Evolutionary conservation across 1,284 basidiomycete genomes (phyloP), one percentile per base, ranked within the genome.

Genomic region (Sphaerobolus stellatus): DNA sequence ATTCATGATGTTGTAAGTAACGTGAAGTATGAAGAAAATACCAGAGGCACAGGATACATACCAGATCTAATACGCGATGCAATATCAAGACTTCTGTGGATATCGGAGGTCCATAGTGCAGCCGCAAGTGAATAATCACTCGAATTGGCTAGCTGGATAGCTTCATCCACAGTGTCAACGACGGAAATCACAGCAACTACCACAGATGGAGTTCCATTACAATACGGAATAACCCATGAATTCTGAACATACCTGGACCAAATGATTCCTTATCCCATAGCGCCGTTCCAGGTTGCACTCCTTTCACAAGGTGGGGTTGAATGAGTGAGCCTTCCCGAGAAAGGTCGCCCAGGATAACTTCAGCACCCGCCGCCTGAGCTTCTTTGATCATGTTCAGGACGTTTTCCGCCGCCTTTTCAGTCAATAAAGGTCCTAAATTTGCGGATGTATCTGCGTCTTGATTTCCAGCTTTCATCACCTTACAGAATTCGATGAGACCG

Each of bases 51-150:
- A n/a, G n/a, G n/a, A 31, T n/a, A 57, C 68, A 47, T 34, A 81
- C 80, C 77, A 56, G 76, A 67, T 30, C 71, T 74, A 41, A 87
- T 75, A 3, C 76, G 70, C 20, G 70, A 67, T 13, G 81, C 79
- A 5, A 85, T 71, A 8, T 75, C 64, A 52, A 80, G 68, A 2
- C 77, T 82, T 13, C 28, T 43, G 8, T 36, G 18, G n/a, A n/a
- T n/a, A n/a, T n/a, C n/a, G n/a, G n/a, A n/a, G n/a, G 83, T 81
- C 81, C 83, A 87, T 7, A 87, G 58, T 1, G 74, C 68, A 0
- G 82, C 76, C 1, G 72, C 68, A 22, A 87, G 66, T 1, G 81
- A 78, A 58, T 83, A 86, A 0, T 79, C 76, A 0, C 79, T 74
- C 5, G 74, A 72, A 59, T 87, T 83, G 4, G 80, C 80, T 14